Evolutionary conservation across 2,329 filamentous ascomycete genomes (phyloP).

Genomic region (Sporothrix variecibatus): DNA sequence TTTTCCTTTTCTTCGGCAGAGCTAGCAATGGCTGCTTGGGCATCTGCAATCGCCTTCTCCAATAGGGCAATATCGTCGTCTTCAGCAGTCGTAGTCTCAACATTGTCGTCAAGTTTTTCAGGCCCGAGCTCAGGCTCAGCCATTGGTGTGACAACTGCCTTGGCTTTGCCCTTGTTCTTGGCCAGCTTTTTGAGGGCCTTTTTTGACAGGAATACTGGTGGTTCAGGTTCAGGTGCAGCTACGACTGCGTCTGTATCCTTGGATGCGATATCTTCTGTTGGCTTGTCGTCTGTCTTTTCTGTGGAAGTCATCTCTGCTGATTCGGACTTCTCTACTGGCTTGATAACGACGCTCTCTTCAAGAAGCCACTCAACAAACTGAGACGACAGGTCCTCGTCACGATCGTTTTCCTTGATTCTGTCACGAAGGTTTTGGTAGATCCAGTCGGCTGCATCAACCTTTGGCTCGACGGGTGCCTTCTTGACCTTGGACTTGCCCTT

Average conservation of each 20-base stretch:
- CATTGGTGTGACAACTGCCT: background rate
- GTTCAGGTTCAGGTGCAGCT: background rate
- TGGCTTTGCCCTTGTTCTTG: conserved; percentile 22
- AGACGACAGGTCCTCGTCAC: background rate
- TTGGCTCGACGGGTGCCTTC: background rate
- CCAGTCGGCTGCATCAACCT: conserved; percentile 23
- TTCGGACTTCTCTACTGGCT: background rate
- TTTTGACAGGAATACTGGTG: background rate
- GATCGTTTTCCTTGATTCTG: background rate
- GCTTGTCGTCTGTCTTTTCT: background rate
- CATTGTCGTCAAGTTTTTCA: background rate
- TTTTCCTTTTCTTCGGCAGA: background rate
- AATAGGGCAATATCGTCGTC: background rate
- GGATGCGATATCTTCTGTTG: background rate
- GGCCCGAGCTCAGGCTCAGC: background rate
- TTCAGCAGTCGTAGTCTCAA: background rate
- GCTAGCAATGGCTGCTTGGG: background rate
- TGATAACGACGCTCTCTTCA: background rate
- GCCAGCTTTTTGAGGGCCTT: conserved; percentile 13
- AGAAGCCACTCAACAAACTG: conserved; percentile 26
- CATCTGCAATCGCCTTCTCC: background rate
- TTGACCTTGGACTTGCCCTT: background rate
- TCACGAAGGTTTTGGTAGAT: conserved; percentile 22
- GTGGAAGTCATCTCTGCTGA: background rate
- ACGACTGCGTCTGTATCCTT: background rate